Evolutionary conservation across 352 stramenopile species (phyloP).

Genomic region (Phytophthora brassicae): DNA sequence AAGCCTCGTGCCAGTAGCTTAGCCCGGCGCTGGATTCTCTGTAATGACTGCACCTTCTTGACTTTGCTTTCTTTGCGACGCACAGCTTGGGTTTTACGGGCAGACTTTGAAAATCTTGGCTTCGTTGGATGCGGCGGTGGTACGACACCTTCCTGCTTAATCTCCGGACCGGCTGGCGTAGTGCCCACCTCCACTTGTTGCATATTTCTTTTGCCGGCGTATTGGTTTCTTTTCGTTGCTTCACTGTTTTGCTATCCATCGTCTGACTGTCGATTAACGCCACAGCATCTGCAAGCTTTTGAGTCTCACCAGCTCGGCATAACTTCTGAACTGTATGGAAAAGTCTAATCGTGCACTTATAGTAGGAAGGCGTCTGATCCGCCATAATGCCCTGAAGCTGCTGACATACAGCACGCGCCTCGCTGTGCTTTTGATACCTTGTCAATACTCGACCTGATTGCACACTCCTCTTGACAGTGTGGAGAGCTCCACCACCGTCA

Average conservation of each 20-base stretch:
- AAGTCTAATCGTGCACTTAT: neutral
- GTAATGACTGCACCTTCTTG: neutral
- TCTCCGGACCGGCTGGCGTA: neutral
- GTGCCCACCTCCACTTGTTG: neutral
- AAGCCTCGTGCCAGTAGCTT: neutral
- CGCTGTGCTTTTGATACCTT: slow-evolving; percentile 4
- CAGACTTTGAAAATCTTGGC: neutral
- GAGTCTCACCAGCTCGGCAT: slow-evolving; percentile 3
- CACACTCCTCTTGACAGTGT: neutral
- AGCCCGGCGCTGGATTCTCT: neutral
- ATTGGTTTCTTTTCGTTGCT: neutral
- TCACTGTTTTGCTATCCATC: neutral
- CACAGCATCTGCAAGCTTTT: slow-evolving; percentile 10
- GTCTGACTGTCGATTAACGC: neutral
- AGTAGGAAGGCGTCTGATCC: slow-evolving; percentile 3
- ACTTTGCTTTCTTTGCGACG: neutral
- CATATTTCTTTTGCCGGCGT: neutral
- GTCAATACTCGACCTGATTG: neutral
- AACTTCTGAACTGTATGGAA: neutral
- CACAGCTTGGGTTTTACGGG: neutral
- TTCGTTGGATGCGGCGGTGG: neutral
- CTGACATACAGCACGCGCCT: neutral
- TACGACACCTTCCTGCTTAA: neutral
- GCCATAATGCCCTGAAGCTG: slow-evolving; percentile 15
- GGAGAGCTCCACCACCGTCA: neutral